Evolutionary conservation across 2,329 filamentous ascomycete species (phyloP).

Genomic region (Phoma sp.): DNA sequence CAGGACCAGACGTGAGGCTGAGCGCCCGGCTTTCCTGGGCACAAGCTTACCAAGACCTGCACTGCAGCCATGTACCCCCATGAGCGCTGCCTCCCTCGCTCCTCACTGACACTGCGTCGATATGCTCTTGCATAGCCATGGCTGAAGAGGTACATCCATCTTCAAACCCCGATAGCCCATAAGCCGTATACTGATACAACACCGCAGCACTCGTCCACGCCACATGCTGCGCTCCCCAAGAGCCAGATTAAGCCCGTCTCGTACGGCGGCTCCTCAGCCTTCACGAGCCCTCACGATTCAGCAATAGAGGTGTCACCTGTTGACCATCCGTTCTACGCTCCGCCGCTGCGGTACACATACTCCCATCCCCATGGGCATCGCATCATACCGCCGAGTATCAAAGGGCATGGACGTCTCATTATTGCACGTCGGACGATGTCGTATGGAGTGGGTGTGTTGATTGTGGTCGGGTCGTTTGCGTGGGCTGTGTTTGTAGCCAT

Average conservation of each 20-base stretch:
- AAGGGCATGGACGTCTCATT: conserved; percentile 28
- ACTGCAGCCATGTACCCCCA: conserved; percentile 11
- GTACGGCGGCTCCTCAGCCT: conserved; percentile 17
- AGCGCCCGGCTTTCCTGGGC: conserved; percentile 13
- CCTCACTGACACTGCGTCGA: not conserved
- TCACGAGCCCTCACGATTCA: conserved; percentile 19
- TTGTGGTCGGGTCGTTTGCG: conserved; percentile 24
- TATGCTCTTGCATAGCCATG: conserved; percentile 21
- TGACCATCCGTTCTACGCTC: conserved; percentile 4
- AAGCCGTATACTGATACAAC: not conserved
- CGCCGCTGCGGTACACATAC: conserved; percentile 17
- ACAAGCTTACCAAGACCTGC: conserved; percentile 18
- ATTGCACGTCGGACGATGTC: conserved; percentile 26
- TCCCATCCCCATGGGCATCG: conserved; percentile 24
- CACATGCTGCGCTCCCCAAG: not conserved
- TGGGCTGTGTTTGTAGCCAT: conserved; percentile 31
- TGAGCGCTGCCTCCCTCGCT: not conserved
- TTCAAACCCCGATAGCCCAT: not conserved
- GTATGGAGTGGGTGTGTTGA: conserved; percentile 22
- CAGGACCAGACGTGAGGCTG: conserved; percentile 19
- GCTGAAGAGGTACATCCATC: conserved; percentile 20
- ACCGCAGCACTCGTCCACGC: not conserved
- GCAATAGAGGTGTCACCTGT: conserved; percentile 17
- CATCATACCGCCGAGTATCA: conserved; percentile 33
- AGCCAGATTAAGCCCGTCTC: conserved; percentile 13